A percentile compares a stretch with the other conserved stretches of the same genome.
Conservation (phyloP, 2,329 filamentous ascomycete species). For the Aspergillus sp. region DNA sequence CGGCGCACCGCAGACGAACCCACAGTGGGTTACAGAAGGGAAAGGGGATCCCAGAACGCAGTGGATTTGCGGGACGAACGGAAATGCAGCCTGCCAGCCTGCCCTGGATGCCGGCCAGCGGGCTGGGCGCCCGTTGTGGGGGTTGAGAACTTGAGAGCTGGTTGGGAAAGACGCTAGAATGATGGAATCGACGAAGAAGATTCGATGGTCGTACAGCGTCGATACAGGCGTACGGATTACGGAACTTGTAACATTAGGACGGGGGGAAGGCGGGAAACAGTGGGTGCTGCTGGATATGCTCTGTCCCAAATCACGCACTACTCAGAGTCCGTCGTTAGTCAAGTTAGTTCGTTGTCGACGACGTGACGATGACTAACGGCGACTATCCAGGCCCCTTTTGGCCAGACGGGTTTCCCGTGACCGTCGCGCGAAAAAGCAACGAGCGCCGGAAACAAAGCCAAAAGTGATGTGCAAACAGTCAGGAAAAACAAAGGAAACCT, state of each 20-base stretch:
- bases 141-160: slow-evolving; percentile 7
- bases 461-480: slow-evolving; percentile 2
- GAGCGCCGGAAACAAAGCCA: slow-evolving; percentile 6
- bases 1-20: not conserved
- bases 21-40: not conserved
- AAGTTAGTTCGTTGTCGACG: not conserved
- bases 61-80: slow-evolving; percentile 7
- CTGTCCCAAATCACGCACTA: not conserved
- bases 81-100: slow-evolving; percentile 4
- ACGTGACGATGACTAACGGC: not conserved
- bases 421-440: slow-evolving; percentile 8
- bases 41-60: not conserved
- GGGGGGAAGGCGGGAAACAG: slow-evolving; percentile 18
- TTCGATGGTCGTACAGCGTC: slow-evolving; percentile 15
- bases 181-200: slow-evolving; percentile 18
- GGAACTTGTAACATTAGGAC: slow-evolving; percentile 18
- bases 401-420: slow-evolving; percentile 17
- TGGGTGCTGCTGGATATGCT: slow-evolving; percentile 9
- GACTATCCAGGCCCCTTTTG: slow-evolving; percentile 12
- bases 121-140: slow-evolving; percentile 7
- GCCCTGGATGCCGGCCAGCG: not conserved
- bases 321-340: no score
- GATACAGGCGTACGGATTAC: slow-evolving; percentile 5
- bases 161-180: slow-evolving; percentile 22
- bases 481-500: not conserved